These are phyloP conservation scores for Kuraishia ogatae DNA, from an alignment of 805 yeast species.

Conservation along the genomic window DNA sequence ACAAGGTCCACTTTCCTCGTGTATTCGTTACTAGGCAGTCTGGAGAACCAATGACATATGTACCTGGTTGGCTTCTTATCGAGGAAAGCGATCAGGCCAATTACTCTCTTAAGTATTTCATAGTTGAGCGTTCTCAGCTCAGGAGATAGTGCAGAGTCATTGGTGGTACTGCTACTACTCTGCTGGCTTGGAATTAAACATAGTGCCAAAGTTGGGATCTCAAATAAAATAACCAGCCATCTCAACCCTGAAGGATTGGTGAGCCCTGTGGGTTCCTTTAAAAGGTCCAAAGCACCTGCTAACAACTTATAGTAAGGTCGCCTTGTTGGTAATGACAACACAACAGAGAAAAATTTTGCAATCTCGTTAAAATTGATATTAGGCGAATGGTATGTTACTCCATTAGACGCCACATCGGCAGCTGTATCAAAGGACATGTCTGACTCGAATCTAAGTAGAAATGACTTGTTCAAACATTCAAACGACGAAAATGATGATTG, in stretches of 20 bases:
- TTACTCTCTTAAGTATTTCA: conserved; percentile 57
- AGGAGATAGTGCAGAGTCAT: conserved; percentile 19
- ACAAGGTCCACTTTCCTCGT: conserved; percentile 51
- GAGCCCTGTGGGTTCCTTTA: conserved; percentile 39
- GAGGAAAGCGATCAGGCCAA: conserved; percentile 58
- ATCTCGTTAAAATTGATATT: conserved; percentile 44
- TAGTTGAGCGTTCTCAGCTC: conserved; percentile 52
- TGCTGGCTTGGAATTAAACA: conserved; percentile 26
- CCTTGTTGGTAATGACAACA: conserved; percentile 47
- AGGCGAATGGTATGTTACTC: conserved; percentile 27
- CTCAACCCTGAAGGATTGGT: conserved; percentile 33
- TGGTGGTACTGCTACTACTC: conserved; percentile 4
- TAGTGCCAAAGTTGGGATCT: conserved; percentile 53
- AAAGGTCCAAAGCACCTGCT: conserved; percentile 37
- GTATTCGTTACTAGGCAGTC: conserved; percentile 33
- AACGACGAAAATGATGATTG: conserved; percentile 37
- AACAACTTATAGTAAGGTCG: conserved; percentile 52
- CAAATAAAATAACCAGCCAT: conserved; percentile 61
- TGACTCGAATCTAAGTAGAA: conserved; percentile 22
- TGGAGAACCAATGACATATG: conserved; percentile 46
- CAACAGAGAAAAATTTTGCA: conserved; percentile 31
- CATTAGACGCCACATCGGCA: conserved; percentile 7
- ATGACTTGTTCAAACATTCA: conserved; percentile 45
- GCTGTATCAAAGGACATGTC: too few relatives aligned
- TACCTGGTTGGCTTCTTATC: conserved; percentile 30